phyloP scores from a whole-genome alignment of 2,329 filamentous ascomycete species.

The Xylariomycetidae sp. region DNA sequence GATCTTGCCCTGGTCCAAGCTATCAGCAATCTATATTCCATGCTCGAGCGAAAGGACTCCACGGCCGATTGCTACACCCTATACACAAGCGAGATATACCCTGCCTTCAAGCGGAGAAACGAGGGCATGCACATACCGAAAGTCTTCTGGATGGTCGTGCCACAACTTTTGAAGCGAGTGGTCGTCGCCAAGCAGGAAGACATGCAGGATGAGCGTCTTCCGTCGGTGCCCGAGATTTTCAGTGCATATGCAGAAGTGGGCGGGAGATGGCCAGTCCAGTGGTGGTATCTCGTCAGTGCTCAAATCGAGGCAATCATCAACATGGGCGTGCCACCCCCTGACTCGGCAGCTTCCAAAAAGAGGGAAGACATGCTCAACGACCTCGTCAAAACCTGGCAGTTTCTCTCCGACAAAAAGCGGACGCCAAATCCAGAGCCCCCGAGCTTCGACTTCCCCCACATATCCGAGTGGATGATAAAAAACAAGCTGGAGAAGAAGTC shows the following conservation, averaged over 20 bases:
- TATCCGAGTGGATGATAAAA: too few species aligned
- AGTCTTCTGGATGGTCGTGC: constrained; percentile 25
- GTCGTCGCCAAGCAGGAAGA: constrained; percentile 26
- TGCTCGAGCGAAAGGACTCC: constrained; percentile 25
- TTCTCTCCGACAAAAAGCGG: too few species aligned
- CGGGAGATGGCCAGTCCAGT: constrained; percentile 26
- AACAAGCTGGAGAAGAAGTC: too few species aligned
- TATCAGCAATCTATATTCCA: constrained; percentile 22
- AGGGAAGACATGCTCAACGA: constrained; percentile 31
- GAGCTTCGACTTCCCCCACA: too few species aligned
- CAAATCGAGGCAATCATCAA: constrained; percentile 27
- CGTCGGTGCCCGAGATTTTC: constrained; percentile 33
- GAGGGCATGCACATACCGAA: constrained; percentile 20
- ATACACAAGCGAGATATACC: constrained; percentile 24
- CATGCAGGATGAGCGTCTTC: constrained; percentile 25
- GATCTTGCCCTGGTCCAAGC: constrained; percentile 18
- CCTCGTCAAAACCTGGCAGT: constrained; percentile 36
- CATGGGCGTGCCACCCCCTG: constrained; percentile 7
- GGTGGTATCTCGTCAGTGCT: constrained; percentile 28
- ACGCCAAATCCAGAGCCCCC: too few species aligned
- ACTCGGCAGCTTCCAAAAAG: constrained; percentile 19
- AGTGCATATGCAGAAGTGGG: constrained; percentile 29
- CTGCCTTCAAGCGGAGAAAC: constrained; percentile 20
- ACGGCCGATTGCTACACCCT: constrained; percentile 17
- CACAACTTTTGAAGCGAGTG: constrained; percentile 26